A percentile compares a stretch with the other conserved stretches of the same genome.
phyloP scores from a whole-genome alignment of 169 alveolate species.

The Haemoproteus tartakovskyi region DNA sequence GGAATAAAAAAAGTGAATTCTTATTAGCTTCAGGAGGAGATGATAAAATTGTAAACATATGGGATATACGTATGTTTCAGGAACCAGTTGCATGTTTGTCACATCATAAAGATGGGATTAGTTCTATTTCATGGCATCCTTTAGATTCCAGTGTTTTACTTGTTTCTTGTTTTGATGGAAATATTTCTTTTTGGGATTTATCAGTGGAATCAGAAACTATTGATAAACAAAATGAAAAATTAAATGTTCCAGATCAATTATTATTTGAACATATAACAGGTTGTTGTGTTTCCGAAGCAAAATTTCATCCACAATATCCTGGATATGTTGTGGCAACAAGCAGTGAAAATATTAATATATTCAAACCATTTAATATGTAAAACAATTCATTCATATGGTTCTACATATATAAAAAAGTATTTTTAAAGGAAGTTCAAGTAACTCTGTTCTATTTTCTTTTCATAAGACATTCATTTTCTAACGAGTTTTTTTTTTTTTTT shows the following conservation, averaged over 20 bases:
- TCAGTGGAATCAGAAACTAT: slow-evolving; percentile 73
- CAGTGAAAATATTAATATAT: slow-evolving; percentile 73
- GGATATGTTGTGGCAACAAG: slow-evolving; percentile 76
- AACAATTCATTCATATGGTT: too few relatives aligned
- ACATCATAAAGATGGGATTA: slow-evolving; percentile 44
- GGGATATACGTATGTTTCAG: slow-evolving; percentile 20
- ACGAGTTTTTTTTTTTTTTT: too few relatives aligned
- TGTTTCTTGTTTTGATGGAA: slow-evolving; percentile 73
- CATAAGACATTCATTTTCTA: too few relatives aligned
- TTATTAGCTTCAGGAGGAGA: slow-evolving; percentile 63
- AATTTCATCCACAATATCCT: slow-evolving; percentile 75
- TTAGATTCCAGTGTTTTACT: slow-evolving; percentile 73
- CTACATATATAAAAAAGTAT: too few relatives aligned
- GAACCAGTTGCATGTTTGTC: slow-evolving; percentile 17
- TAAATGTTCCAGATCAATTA: slow-evolving; percentile 78
- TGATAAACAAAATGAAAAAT: slow-evolving; percentile 2
- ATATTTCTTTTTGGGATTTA: slow-evolving; percentile 78
- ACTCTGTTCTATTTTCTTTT: not conserved
- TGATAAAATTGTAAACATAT: slow-evolving; percentile 30
- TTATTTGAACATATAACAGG: slow-evolving; percentile 78
- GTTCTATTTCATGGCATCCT: slow-evolving; percentile 76
- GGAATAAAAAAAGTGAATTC: slow-evolving; percentile 37
- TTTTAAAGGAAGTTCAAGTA: not conserved
- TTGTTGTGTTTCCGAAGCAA: slow-evolving; percentile 75
- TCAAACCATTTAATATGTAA: slow-evolving; percentile 70